Base-by-base conservation (phyloP, 73 alveolate genomes). In the Tetrahymena borealis region DNA sequence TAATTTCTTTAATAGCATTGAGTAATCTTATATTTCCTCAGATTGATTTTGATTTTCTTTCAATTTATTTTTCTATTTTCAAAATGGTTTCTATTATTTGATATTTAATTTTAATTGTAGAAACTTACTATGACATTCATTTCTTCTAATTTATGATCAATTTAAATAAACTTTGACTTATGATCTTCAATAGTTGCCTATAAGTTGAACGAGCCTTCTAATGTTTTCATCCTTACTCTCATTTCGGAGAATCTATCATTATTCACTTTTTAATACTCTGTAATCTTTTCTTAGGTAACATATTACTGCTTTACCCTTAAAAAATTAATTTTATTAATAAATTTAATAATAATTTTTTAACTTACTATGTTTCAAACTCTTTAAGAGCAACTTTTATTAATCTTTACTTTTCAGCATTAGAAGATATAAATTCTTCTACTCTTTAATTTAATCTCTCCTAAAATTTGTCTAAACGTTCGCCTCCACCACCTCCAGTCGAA, bases 11-110 rank as follows among this genome's bases (percentile, higher is more conserved):
- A 92, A 37, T 39, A 92, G 39, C 11, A 9, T 7, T 24, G 85
- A 60, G 39, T 79, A 92, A 18, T 91, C 95, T 15, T 79, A 90
- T 32, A 79, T 92, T 28, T 92, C 95, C 20, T 91, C 95, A 79
- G 40, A 78, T 40, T 79, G 79, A 92, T 92, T 92, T 92, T 79
- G 33, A 79, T 79, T 92, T 41, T 92, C 91, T 31, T 79, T 39
- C 20, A 92, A 90, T 41, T 92, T 92, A 33, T 43, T 92, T 85
- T 92, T 92, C 78, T 92, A 32, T 79, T 41, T 35, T 5, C 37
- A n/a, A n/a, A n/a, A n/a, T n/a, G n/a, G n/a, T n/a, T n/a, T n/a
- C n/a, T n/a, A n/a, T n/a, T n/a, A n/a, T n/a, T n/a, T n/a, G n/a
- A n/a, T n/a, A n/a, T n/a, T n/a, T n/a, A n/a, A n/a, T n/a, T n/a